phyloP scores from a whole-genome alignment of 441 rosid genomes.

The Jatropha multifida region DNA sequence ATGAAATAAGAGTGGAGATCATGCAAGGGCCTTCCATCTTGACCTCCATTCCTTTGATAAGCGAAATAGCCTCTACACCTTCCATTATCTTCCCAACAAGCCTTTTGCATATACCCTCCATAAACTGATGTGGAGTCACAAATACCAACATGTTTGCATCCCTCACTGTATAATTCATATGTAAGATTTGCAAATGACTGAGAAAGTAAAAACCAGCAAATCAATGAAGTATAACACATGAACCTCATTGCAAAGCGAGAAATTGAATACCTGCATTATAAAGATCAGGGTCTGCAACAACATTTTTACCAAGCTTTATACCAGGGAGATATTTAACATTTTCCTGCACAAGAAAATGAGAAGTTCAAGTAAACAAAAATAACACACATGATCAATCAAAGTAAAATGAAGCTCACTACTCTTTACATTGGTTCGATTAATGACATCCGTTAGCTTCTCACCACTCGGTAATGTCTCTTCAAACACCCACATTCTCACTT shows the following conservation, averaged over 20 bases:
- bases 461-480: conserved; percentile 86
- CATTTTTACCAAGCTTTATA: conserved; percentile 81
- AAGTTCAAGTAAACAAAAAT: not conserved
- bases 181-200: conserved; percentile 2
- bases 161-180: conserved; percentile 51
- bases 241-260: conserved; percentile 13
- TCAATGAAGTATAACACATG: not conserved
- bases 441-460: conserved; percentile 83
- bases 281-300: conserved; percentile 84
- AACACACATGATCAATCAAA: not conserved
- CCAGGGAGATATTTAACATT: conserved; percentile 93
- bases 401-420: conserved; percentile 7
- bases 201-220: not conserved
- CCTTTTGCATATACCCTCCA: conserved; percentile 87
- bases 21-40: conserved; percentile 92
- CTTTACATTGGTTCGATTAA: conserved; percentile 80
- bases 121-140: conserved; percentile 93
- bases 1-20: conserved; percentile 84
- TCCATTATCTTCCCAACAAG: conserved; percentile 66
- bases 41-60: conserved; percentile 95
- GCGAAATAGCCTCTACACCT: conserved; percentile 80
- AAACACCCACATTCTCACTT: conserved; percentile 98
- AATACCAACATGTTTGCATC: conserved; percentile 93
- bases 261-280: conserved; percentile 66
- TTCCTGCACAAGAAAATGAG: conserved; percentile 45